These are phyloP conservation scores for Lactarius pseudohatsudake DNA, from an alignment of 768 basidiomycete species.

Conservation along the genomic window DNA sequence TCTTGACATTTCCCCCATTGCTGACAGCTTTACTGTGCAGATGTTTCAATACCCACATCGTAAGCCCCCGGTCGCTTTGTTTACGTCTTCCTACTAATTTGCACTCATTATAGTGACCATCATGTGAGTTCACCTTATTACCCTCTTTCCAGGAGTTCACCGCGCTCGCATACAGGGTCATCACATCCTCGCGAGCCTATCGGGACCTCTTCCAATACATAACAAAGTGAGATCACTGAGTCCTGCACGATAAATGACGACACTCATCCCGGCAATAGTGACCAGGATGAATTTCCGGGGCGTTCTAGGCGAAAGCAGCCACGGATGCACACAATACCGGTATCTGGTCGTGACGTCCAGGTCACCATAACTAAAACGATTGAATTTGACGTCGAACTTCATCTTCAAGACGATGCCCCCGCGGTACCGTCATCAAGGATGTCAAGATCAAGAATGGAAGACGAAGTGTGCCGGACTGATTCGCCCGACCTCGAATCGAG, in stretches of 20 bases:
- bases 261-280: neutral
- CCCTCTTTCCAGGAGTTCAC: neutral
- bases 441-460: neutral
- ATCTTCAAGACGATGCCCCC: neutral
- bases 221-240: constrained; percentile 12
- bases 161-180: constrained; percentile 9
- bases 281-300: constrained; percentile 6
- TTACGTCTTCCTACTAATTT: neutral
- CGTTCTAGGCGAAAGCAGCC: constrained; percentile 15
- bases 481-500: constrained; percentile 1
- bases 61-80: constrained; percentile 1
- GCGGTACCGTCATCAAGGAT: neutral
- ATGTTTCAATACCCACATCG: constrained; percentile 29
- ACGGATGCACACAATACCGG: constrained; percentile 10
- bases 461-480: neutral
- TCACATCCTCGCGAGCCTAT: constrained; percentile 26
- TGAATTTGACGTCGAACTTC: constrained; percentile 26
- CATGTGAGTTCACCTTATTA: constrained; percentile 15
- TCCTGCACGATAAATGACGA: neutral
- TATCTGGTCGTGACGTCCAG: constrained; percentile 14
- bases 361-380: constrained; percentile 26
- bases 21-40: constrained; percentile 4
- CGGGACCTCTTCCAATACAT: constrained; percentile 29
- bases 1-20: neutral
- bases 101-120: constrained; percentile 11